These are phyloP conservation scores for Tylopilus felleus DNA, from an alignment of 768 basidiomycete species.

Conservation along the genomic window DNA sequence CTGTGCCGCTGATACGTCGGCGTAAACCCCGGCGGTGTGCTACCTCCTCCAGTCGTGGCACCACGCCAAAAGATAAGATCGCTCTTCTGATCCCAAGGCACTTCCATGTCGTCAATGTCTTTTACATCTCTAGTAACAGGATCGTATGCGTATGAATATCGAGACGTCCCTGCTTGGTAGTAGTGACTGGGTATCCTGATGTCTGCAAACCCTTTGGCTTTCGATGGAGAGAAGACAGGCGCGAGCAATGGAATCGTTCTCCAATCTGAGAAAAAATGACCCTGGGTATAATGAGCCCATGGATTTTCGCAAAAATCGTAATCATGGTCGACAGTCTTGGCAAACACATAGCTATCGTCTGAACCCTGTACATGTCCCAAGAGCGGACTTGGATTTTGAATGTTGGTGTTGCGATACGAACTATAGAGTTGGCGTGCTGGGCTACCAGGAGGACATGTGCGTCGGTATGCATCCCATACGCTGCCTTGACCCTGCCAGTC, in stretches of 20 bases:
- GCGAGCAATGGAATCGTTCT: constrained; percentile 83
- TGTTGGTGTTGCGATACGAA: constrained; percentile 57
- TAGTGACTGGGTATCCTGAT: constrained; percentile 96
- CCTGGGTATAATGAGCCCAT: constrained; percentile 82
- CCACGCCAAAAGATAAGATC: constrained; percentile 93
- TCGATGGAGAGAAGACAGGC: constrained; percentile 92
- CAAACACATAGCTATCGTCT: constrained; percentile 65
- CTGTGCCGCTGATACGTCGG: constrained; percentile 85
- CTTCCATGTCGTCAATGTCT: constrained; percentile 81
- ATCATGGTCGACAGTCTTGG: constrained; percentile 52
- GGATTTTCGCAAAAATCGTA: constrained; percentile 81
- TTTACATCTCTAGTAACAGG: constrained; percentile 59
- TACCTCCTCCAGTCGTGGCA: constrained; percentile 93
- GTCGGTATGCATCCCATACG: constrained; percentile 93
- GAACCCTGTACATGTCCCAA: constrained; percentile 22
- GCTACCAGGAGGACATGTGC: constrained; percentile 80
- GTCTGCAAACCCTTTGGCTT: constrained; percentile 80
- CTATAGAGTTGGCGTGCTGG: constrained; percentile 81
- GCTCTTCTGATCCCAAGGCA: constrained; percentile 85
- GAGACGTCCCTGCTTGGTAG: constrained; percentile 77
- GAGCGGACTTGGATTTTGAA: constrained; percentile 27
- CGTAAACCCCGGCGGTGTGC: constrained; percentile 78
- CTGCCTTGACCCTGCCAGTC: constrained; percentile 84
- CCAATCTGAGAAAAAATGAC: constrained; percentile 98
- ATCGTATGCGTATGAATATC: constrained; percentile 93